Percentiles rank a stretch among this genome's conserved stretches.
Conservation (phyloP, 352 stramenopile genomes). For the Hyaloperonospora arabidopsidis region DNA sequence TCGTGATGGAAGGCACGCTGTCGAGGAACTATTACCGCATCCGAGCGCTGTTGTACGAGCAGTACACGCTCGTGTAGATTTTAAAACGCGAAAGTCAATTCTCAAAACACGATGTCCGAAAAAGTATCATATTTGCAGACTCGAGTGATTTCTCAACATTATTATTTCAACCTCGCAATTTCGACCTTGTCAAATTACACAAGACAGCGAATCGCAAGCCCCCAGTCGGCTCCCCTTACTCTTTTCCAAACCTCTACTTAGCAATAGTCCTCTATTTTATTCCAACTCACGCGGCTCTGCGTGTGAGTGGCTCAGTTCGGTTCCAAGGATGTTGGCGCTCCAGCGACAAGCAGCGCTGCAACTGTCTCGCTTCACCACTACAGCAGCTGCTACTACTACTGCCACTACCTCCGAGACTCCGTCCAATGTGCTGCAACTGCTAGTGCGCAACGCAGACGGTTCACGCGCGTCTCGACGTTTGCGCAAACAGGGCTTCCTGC, state of each 20-base stretch:
- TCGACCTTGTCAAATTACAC: too few species aligned
- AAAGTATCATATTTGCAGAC: too few species aligned
- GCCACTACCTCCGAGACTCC: conserved; percentile 19
- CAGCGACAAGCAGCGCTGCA: conserved; percentile 31
- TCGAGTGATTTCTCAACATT: background rate
- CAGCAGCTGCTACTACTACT: conserved; percentile 43
- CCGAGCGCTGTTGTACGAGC: conserved; percentile 77
- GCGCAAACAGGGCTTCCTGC: conserved; percentile 72
- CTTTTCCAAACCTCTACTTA: background rate
- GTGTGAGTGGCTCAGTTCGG: conserved; percentile 25
- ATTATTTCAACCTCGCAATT: too few species aligned
- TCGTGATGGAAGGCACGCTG: conserved; percentile 79
- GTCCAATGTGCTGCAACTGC: conserved; percentile 45
- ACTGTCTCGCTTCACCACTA: conserved; percentile 25
- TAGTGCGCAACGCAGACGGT: conserved; percentile 54
- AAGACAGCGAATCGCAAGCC: too few species aligned
- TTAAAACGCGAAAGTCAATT: background rate
- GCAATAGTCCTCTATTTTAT: background rate
- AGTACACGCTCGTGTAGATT: conserved; percentile 79
- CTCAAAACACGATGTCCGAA: background rate
- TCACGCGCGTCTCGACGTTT: conserved; percentile 72
- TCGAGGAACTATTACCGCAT: conserved; percentile 85
- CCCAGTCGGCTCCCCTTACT: too few species aligned
- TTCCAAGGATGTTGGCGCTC: conserved; percentile 41
- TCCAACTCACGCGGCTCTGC: conserved; percentile 1